Base-by-base conservation (phyloP, 208 protist species). In the Leishmania lainsoni region DNA sequence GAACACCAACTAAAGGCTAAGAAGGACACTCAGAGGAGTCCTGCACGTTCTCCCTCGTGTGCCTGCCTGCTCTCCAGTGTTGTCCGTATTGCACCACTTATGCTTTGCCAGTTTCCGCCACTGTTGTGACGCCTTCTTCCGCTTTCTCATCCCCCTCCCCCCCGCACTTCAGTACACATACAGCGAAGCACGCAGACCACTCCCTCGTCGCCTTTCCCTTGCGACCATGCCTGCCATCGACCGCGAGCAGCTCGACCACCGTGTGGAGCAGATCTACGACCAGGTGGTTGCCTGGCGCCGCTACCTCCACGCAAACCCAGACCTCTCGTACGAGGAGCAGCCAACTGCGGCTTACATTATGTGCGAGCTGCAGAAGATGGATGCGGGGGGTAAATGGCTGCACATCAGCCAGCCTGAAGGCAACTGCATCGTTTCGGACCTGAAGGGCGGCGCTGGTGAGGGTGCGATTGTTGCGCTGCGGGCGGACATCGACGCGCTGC, bases 401-500 rank as follows among this genome's bases (percentile, higher is more conserved):
- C 65, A 80, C 39, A 86, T 93, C 61, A 63, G 56, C 69, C 90
- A 88, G 39, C 86, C 80, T 45, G 73, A 82, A 3, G 83, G 85
- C 26, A 89, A 54, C 63, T 83, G 81, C 52, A 74, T 89, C 2
- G 75, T 91, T 52, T 87, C 89, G 12, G 89, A 92, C 79, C 78
- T 92, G 65, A 79, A 71, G 65, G 89, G 89, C 42, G 84, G 83
- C 22, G 84, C 73, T 14, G 89, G 89, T 12, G 80, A 75, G 8
- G 86, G 89, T 66, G 80, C 80, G 66, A 83, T 83, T 48, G 87
- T 90, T 39, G 86, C 88, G 58, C 83, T 93, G 82, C 87, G 90
- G 39, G 87, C 90, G 49, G 90, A 93, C 87, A 89, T 89, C 76
- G 90, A 93, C 75, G 90, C 90, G 49, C 88, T 93, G 69, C 90